Evolutionary conservation across 1,284 basidiomycete genomes (phyloP).

Genomic region (Ustilago nuda): DNA sequence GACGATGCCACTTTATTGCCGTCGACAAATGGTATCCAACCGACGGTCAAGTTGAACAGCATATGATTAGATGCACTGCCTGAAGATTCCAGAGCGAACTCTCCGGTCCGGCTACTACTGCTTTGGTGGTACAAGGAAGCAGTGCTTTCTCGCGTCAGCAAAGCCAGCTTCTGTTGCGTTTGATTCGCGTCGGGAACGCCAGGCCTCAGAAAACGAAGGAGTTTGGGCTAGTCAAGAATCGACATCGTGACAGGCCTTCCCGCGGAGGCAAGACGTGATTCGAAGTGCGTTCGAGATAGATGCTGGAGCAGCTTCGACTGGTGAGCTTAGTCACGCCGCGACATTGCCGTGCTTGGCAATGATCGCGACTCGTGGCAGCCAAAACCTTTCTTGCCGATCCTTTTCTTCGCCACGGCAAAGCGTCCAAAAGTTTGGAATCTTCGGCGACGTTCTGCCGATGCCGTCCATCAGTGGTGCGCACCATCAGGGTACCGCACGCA

Average conservation of each 20-base stretch:
- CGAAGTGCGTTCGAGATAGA: no score
- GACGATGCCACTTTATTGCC: neutral
- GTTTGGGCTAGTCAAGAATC: neutral
- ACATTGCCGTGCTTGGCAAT: constrained; percentile 7
- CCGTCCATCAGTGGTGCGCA: neutral
- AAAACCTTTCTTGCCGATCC: constrained; percentile 5
- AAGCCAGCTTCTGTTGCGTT: neutral
- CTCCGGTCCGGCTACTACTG: neutral
- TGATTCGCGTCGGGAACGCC: neutral
- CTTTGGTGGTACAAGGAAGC: neutral
- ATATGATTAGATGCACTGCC: neutral
- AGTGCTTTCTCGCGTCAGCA: neutral
- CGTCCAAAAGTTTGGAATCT: constrained; percentile 7
- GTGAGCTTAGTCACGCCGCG: constrained; percentile 3
- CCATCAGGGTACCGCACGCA: neutral
- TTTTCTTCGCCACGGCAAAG: neutral
- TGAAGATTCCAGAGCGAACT: neutral
- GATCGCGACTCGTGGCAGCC: constrained; percentile 7
- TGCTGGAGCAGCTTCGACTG: neutral
- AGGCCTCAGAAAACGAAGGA: neutral
- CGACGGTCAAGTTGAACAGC: neutral
- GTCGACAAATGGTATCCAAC: neutral
- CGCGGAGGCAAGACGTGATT: neutral
- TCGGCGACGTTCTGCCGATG: constrained; percentile 4
- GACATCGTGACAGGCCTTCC: neutral